These are phyloP conservation scores for Blastocystis sp. DNA, from an alignment of 352 stramenopile species.

Conservation along the genomic window DNA sequence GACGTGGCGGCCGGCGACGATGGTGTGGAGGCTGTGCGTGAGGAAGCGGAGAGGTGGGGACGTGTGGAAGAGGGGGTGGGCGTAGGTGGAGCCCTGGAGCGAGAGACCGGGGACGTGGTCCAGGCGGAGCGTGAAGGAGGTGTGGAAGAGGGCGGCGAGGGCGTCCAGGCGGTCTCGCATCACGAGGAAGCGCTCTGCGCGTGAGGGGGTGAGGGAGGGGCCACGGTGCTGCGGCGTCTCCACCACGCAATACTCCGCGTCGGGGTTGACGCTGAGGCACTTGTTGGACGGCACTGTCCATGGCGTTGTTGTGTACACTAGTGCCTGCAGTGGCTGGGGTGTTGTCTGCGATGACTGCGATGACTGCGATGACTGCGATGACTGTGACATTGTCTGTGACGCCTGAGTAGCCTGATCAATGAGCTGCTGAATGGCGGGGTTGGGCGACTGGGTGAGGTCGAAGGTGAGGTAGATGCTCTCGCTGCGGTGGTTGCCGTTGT, in stretches of 20 bases:
- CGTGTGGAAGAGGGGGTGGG: conserved; percentile 57
- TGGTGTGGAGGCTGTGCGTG: conserved; percentile 70
- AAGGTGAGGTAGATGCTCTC: conserved; percentile 90
- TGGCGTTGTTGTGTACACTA: conserved; percentile 95
- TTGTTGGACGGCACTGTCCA: conserved; percentile 97
- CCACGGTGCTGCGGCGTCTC: conserved; percentile 45
- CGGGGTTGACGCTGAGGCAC: conserved; percentile 89
- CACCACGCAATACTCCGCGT: conserved; percentile 89
- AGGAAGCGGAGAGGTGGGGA: not conserved
- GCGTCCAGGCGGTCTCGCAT: not conserved
- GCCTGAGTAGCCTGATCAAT: not conserved
- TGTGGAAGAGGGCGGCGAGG: not conserved
- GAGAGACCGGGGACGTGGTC: not conserved
- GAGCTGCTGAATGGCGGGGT: not conserved
- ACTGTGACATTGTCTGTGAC: not conserved
- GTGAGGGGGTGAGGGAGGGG: not conserved
- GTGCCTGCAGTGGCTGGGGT: too few relatives aligned
- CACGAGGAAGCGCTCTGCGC: not conserved
- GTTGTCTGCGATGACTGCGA: not conserved
- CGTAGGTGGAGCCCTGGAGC: conserved; percentile 15
- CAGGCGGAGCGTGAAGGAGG: not conserved
- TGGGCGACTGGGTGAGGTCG: conserved; percentile 72
- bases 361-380: not conserved
- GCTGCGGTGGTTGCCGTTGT: conserved; percentile 88
- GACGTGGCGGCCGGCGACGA: conserved; percentile 92